Evolutionary conservation across 108 stramenopile species (phyloP).

Genomic region (Mediolabrus comicus): DNA sequence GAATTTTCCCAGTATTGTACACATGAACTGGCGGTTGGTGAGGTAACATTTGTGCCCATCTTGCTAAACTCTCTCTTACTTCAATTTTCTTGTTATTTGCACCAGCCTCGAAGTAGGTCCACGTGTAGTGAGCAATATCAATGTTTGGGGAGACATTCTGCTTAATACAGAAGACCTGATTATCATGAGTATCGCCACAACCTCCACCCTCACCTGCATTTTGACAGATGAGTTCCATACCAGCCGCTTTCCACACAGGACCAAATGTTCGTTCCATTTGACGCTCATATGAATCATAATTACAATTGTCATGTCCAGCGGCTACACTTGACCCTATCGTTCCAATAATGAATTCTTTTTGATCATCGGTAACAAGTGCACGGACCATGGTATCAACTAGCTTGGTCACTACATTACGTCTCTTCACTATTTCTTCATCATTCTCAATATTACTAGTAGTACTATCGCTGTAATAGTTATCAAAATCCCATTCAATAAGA

Average conservation of each 20-base stretch:
- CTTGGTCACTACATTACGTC: background rate
- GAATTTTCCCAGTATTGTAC: slow-evolving; percentile 24
- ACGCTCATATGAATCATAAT: slow-evolving; percentile 41
- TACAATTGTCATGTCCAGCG: slow-evolving; percentile 53
- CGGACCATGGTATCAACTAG: slow-evolving; percentile 33
- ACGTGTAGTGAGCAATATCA: slow-evolving; percentile 52
- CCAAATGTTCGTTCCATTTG: slow-evolving; percentile 39
- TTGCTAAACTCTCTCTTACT: slow-evolving; percentile 32
- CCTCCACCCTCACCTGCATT: slow-evolving; percentile 52
- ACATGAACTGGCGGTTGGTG: slow-evolving; percentile 43
- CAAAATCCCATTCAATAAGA: slow-evolving; percentile 38
- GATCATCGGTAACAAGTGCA: slow-evolving; percentile 42
- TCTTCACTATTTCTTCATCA: background rate
- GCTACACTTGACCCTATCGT: slow-evolving; percentile 46
- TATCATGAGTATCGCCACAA: slow-evolving; percentile 42
- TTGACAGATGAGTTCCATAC: slow-evolving; percentile 41
- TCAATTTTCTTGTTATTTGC: background rate
- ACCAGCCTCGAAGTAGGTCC: slow-evolving; percentile 53
- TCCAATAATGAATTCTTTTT: slow-evolving; percentile 46
- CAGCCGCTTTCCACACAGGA: slow-evolving; percentile 48
- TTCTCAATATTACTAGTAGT: background rate
- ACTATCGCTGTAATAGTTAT: background rate
- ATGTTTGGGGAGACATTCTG: slow-evolving; percentile 45
- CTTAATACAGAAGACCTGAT: slow-evolving; percentile 47
- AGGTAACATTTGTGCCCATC: slow-evolving; percentile 48